Percentiles rank a stretch among this genome's conserved stretches.
These are phyloP conservation scores for Suhomyces bribrorum DNA, from an alignment of 1,139 yeast genomes.

Conservation along the genomic window DNA sequence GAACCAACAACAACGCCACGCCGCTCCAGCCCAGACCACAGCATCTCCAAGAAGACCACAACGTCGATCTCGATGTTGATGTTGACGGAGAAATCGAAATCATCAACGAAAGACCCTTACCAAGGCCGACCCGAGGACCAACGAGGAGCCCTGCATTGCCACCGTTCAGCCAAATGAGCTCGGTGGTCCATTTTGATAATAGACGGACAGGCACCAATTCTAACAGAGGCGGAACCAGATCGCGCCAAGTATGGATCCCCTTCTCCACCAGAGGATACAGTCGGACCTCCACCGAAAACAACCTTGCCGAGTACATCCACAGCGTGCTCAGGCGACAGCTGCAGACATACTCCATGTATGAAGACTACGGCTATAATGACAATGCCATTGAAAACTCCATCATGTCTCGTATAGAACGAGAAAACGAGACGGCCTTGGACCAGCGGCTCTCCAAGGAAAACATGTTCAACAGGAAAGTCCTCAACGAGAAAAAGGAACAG, in stretches of 20 bases:
- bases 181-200: constrained; percentile 5
- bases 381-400: constrained; percentile 31
- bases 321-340: constrained; percentile 4
- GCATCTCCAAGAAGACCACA: background rate
- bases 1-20: constrained; percentile 15
- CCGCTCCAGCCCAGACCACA: constrained; percentile 4
- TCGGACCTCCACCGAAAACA: constrained; percentile 3
- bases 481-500: constrained; percentile 31
- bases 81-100: constrained; percentile 31
- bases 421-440: constrained; percentile 40
- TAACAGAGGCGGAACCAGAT: background rate
- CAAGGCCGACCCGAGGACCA: constrained; percentile 6
- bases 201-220: background rate
- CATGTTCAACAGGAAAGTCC: constrained; percentile 29
- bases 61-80: background rate
- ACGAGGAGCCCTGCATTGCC: constrained; percentile 1
- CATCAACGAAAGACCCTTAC: constrained; percentile 23
- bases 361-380: constrained; percentile 4
- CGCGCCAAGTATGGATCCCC: constrained; percentile 3
- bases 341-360: constrained; percentile 1
- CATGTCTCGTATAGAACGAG: constrained; percentile 44
- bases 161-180: constrained; percentile 7
- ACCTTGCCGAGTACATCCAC: constrained; percentile 7
- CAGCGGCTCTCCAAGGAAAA: constrained; percentile 35
- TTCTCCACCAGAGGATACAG: constrained; percentile 6